A percentile compares a stretch with the other conserved stretches of the same genome.
These are phyloP conservation scores for Saraca asoca DNA, from an alignment of 331 rosid species.

Conservation along the genomic window DNA sequence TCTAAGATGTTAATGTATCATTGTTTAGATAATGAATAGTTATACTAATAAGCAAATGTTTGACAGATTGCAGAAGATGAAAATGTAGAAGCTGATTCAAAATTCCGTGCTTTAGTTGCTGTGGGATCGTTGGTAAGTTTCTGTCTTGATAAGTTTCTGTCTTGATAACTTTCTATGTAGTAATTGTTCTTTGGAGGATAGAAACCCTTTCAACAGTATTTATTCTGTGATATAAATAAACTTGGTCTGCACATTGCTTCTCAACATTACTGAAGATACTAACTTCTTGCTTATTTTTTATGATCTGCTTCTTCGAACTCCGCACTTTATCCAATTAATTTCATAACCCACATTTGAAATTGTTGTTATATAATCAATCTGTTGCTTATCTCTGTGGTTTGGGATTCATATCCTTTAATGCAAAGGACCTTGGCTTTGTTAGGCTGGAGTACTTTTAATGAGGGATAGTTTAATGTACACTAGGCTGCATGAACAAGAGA, in stretches of 20 bases:
- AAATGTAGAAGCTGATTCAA: slow-evolving; percentile 72
- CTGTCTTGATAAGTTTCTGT: slow-evolving; percentile 1
- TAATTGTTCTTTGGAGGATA: neutral
- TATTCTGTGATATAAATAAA: slow-evolving; percentile 17
- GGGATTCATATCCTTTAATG: slow-evolving; percentile 8
- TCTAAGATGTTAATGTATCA: slow-evolving; percentile 12
- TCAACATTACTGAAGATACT: slow-evolving; percentile 1
- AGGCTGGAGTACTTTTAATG: neutral
- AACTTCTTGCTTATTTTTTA: slow-evolving; percentile 1
- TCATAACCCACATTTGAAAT: neutral
- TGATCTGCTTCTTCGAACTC: slow-evolving; percentile 4
- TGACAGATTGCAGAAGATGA: slow-evolving; percentile 72
- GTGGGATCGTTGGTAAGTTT: slow-evolving; percentile 82
- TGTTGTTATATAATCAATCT: neutral
- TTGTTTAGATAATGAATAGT: neutral
- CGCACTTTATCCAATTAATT: neutral
- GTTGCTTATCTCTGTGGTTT: neutral
- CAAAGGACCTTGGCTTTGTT: slow-evolving; percentile 9
- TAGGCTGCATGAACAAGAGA: neutral
- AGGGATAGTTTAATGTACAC: neutral
- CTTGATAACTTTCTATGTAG: neutral
- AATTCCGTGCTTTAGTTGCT: slow-evolving; percentile 89
- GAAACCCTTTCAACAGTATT: neutral
- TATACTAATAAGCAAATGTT: slow-evolving; percentile 13
- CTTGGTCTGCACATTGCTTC: slow-evolving; percentile 10